Evolutionary conservation across 805 yeast genomes (phyloP).

Genomic region (Yarrowia sp.): DNA sequence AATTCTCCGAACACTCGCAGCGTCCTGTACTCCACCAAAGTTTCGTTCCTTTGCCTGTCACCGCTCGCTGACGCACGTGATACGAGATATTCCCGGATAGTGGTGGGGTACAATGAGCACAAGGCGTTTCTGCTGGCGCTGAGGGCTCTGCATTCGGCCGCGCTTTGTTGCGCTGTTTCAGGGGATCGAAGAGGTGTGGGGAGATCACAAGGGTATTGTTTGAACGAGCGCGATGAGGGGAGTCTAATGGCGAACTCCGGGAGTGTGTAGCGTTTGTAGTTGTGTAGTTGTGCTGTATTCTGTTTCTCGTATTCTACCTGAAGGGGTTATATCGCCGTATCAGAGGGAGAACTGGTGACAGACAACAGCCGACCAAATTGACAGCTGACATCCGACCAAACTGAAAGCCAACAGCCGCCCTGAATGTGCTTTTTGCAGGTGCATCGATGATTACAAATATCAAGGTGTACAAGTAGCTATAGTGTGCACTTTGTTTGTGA

Average conservation of each 20-base stretch:
- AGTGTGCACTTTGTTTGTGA: too few relatives aligned
- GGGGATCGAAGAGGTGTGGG: not conserved
- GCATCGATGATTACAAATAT: not conserved
- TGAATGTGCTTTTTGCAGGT: slow-evolving; percentile 2
- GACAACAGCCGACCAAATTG: too few relatives aligned
- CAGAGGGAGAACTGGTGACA: too few relatives aligned
- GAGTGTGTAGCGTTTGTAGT: not conserved
- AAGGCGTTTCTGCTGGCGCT: too few relatives aligned
- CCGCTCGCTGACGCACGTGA: not conserved
- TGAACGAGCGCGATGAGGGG: not conserved
- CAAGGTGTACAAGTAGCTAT: too few relatives aligned
- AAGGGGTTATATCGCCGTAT: too few relatives aligned
- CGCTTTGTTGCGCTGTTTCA: not conserved
- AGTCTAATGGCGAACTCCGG: not conserved
- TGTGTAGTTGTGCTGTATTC: not conserved
- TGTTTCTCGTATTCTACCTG: too few relatives aligned
- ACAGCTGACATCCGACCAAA: too few relatives aligned
- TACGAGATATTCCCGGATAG: not conserved
- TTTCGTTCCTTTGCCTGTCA: slow-evolving; percentile 25
- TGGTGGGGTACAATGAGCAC: slow-evolving; percentile 2
- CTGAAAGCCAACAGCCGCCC: too few relatives aligned
- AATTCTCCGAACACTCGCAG: not conserved
- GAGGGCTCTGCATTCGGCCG: slow-evolving; percentile 2
- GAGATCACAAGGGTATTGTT: not conserved
- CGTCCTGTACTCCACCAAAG: not conserved